Evolutionary conservation across 352 stramenopile genomes (phyloP).

Genomic region (Pilasporangium apinafurcum): DNA sequence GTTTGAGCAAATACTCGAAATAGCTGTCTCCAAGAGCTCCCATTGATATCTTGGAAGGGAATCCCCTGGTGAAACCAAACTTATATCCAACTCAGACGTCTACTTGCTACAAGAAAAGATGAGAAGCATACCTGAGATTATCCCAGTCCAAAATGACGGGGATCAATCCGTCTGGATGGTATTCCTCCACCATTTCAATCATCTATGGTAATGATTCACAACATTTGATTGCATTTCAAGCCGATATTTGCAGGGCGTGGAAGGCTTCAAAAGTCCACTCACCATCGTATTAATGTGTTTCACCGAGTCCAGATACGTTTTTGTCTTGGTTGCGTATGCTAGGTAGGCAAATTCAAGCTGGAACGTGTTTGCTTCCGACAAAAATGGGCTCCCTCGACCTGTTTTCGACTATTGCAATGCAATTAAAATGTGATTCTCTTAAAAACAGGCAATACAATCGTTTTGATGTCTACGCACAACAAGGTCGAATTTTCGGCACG

Average conservation of each 20-base stretch:
- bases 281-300: constrained; percentile 37
- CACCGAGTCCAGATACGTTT: constrained; percentile 24
- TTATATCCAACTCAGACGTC: no score
- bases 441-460: no score
- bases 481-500: constrained; percentile 32
- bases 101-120: no score
- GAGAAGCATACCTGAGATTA: constrained; percentile 16
- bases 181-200: constrained; percentile 14
- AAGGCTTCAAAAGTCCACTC: no score
- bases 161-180: constrained; percentile 35
- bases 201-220: constrained; percentile 11
- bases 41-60: constrained; percentile 27
- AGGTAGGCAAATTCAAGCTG: constrained; percentile 68
- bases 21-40: constrained; percentile 62
- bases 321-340: constrained; percentile 20
- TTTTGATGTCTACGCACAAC: no score
- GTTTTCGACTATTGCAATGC: no score
- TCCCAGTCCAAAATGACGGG: constrained; percentile 31
- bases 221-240: no score
- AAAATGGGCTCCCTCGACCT: no score
- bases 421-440: no score
- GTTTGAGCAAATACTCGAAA: constrained; percentile 78
- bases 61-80: not conserved
- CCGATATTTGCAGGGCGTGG: no score
- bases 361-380: constrained; percentile 49